Base-by-base conservation (phyloP, 202 grass and related monocot species). In the Zoysia matrella region DNA sequence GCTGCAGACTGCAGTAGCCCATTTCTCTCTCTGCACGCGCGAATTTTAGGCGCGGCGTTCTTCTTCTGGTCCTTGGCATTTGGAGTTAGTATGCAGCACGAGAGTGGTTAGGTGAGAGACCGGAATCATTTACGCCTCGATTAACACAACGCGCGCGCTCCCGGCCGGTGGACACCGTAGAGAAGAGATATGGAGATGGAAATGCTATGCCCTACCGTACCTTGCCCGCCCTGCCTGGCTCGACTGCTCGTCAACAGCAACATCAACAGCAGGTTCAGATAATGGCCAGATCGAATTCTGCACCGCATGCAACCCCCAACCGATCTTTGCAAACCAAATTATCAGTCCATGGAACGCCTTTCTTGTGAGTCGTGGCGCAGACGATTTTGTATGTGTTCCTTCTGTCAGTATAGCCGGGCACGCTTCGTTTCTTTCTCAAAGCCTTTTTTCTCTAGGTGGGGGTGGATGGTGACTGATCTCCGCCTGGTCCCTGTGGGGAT, bases 1-100 rank as follows among this genome's bases (percentile, higher is more conserved):
- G 30, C 30, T 36, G 30, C 30, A 36, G 30, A 36, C 30, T 36
- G 30, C 30, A 36, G 30, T 36, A 36, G 30, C 30, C 30, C 30
- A 1, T 36, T 1, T 36, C 30, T 36, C 30, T 1, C 30, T 36
- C 30, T 36, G 30, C 30, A 36, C 30, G 0, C 30, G 30, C 30
- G 30, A 36, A 36, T 36, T 1, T 36, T 36, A 36, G 30, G 30
- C 30, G 1, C 30, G 30, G 1, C 30, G 1, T 36, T 36, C 30
- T 36, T 36, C 30, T 36, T 36, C 30, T 36, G 30, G 30, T 47
- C 8, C 65, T 14, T 81, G 78, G 64, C 78, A 39, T 63, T 53
- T 76, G 84, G 71, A 86, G 71, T 47, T 73, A 52, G 30, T 36
- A 61, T 52, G 60, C 36, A 18, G 60, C 73, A 73, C 67, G 74